phyloP scores from a whole-genome alignment of 2,329 filamentous ascomycete genomes.

The Curvularia sp. region DNA sequence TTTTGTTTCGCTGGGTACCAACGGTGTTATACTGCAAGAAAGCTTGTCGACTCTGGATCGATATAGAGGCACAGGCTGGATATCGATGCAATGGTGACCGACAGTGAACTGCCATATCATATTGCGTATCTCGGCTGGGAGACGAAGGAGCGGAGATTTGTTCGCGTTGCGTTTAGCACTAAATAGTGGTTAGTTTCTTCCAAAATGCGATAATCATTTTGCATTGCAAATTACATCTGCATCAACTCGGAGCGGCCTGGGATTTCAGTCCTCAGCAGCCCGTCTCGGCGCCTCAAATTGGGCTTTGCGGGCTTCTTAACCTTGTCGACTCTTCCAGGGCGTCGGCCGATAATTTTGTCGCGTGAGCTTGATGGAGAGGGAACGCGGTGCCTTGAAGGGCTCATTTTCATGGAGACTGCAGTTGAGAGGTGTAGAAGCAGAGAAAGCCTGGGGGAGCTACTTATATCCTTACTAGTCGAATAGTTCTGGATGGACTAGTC shows the following conservation, averaged over 20 bases:
- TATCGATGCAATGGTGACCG: constrained; percentile 13
- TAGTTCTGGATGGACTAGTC: no score
- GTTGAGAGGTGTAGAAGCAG: no score
- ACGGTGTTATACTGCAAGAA: no score
- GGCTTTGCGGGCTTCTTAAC: background rate
- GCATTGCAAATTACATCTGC: constrained; percentile 5
- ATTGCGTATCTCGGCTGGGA: constrained; percentile 24
- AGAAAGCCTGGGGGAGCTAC: no score
- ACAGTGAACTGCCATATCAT: constrained; percentile 24
- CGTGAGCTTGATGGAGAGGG: background rate
- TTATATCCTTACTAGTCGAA: no score
- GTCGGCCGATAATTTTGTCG: background rate
- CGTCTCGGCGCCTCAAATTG: constrained; percentile 2
- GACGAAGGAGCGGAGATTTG: constrained; percentile 22
- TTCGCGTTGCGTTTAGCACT: constrained; percentile 18
- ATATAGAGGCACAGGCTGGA: no score
- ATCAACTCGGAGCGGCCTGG: constrained; percentile 2
- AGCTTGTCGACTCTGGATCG: no score
- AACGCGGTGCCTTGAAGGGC: background rate
- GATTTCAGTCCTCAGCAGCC: constrained; percentile 9
- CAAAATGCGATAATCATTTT: background rate
- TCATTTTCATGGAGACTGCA: no score
- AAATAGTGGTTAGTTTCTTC: background rate
- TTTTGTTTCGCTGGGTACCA: background rate
- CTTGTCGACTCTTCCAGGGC: background rate